Conservation (phyloP, 345 rosid species). For the Isatis tinctoria region DNA sequence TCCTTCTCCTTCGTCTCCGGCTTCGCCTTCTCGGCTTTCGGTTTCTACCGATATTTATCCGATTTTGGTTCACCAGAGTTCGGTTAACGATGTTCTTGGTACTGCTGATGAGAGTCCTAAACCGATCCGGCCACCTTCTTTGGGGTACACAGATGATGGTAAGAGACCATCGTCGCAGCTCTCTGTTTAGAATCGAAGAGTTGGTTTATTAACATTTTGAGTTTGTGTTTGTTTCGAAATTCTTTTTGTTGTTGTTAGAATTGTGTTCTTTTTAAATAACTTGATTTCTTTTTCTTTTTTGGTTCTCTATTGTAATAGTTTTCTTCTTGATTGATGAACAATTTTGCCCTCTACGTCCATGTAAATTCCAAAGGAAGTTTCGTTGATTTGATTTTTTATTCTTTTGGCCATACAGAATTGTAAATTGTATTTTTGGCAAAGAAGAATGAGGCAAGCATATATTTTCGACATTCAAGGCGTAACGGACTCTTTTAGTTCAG, state of each 20-base stretch:
- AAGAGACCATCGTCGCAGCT: conserved; percentile 19
- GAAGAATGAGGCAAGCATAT: background rate
- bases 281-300: background rate
- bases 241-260: background rate
- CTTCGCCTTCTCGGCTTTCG: conserved; percentile 42
- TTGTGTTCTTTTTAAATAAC: conserved; percentile 2
- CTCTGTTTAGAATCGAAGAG: conserved; percentile 10
- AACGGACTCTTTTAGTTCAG: background rate
- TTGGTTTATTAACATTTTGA: background rate
- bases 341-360: background rate
- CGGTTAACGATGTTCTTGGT: conserved; percentile 6
- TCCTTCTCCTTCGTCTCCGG: conserved; percentile 43
- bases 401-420: background rate
- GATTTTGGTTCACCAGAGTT: conserved; percentile 25
- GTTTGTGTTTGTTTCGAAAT: background rate
- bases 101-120: conserved; percentile 19
- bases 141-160: conserved; percentile 25
- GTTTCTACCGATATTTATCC: conserved; percentile 31
- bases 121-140: conserved; percentile 32
- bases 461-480: background rate
- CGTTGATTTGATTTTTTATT: background rate
- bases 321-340: background rate
- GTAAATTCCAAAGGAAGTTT: background rate
- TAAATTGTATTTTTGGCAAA: background rate
- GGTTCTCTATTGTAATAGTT: background rate